Base-by-base conservation (phyloP, 2,329 filamentous ascomycete genomes). In the Pestalotiopsis fici region DNA sequence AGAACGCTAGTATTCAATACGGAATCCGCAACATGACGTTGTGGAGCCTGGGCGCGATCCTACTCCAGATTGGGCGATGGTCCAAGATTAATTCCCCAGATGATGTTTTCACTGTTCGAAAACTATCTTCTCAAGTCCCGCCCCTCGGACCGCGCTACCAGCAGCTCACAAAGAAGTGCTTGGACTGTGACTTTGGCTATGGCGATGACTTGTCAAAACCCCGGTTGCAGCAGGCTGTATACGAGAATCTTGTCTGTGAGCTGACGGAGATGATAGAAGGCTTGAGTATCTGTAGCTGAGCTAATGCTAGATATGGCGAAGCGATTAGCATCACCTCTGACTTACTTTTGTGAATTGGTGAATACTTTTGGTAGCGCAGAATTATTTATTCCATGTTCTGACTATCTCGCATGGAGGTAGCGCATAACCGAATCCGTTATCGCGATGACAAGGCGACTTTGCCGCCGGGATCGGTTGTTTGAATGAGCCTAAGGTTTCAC, bases 171-270 rank as follows among this genome's bases (percentile, higher is more conserved):
- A 60, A 69, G 39, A 66, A 65, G 64, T 67, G 65, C 15, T 28
- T 70, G 13, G 59, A 69, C 9, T 71, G 70, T 21, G 67, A 71
- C 21, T 70, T 69, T 56, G 67, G 65, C 5, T 70, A 55, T 27
- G 67, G 68, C 3, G 43, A 67, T 6, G 57, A 62, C 21, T 37
- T 66, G 7, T 11, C 65, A n/a, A 28, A 66, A 25, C 65, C 65
- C 0, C 56, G 57, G 15, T 21, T 66, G 13, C 65, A 66, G 2
- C 37, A 66, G 37, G 65, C 65, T 23, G 18, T 66, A 0, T 61
- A 66, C 37, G 28, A 55, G 27, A 54, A 35, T 50, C 39, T 62
- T 2, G 28, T 62, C 4, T 54, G 25, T 13, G 65, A 62, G 7
- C 43, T 66, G 5, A 47, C 28, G 39, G 23, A 25, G 12, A 65